These are phyloP conservation scores for Vaccinium darrowii DNA, from an alignment of 148 eudicot genomes.

Conservation along the genomic window DNA sequence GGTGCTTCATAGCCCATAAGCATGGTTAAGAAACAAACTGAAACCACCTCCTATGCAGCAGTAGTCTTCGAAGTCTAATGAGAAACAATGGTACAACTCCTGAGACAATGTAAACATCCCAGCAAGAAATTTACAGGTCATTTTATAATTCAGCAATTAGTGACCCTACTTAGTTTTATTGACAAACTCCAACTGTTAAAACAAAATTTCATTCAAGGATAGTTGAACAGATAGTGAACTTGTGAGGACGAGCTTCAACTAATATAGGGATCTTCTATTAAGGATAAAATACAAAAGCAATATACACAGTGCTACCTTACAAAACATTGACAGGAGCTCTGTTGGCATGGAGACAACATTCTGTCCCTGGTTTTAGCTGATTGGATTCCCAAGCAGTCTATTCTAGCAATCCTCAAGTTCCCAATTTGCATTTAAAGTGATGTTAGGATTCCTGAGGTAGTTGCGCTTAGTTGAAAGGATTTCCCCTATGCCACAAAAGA, in stretches of 20 bases:
- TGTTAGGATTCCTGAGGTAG: not conserved
- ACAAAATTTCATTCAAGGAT: not conserved
- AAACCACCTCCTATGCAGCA: conserved; percentile 3
- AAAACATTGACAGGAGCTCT: not conserved
- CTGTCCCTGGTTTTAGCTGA: conserved; percentile 2
- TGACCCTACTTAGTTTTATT: not conserved
- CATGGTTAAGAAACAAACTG: not conserved
- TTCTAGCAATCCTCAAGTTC: not conserved
- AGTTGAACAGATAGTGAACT: not conserved
- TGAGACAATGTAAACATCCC: not conserved
- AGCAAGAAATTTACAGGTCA: not conserved
- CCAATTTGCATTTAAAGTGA: conserved; percentile 2
- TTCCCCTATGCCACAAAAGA: not conserved
- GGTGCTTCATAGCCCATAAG: not conserved
- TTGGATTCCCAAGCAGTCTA: not conserved
- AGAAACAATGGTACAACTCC: conserved; percentile 3
- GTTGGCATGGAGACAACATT: conserved; percentile 2
- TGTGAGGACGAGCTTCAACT: not conserved
- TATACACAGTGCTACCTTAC: not conserved
- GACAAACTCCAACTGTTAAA: not conserved
- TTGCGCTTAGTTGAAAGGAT: not conserved
- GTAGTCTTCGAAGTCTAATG: conserved; percentile 1
- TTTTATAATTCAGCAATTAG: not conserved
- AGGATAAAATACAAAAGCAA: not conserved
- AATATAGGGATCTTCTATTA: not conserved